phyloP scores from a whole-genome alignment of 129 eudicot species.

The Flaveria ramosissima region DNA sequence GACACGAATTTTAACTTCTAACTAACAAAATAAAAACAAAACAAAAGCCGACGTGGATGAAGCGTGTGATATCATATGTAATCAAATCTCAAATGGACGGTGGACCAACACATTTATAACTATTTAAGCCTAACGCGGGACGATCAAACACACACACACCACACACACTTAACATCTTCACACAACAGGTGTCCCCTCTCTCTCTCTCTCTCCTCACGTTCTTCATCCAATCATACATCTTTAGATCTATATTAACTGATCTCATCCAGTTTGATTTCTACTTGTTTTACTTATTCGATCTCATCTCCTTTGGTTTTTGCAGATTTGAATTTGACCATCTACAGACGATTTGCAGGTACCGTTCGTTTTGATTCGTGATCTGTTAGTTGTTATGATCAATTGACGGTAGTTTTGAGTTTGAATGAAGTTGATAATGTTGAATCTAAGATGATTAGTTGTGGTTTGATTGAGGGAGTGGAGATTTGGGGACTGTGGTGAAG shows the following conservation, averaged over 20 bases:
- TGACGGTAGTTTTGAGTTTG: not conserved
- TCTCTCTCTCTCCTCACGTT: slow-evolving; percentile 17
- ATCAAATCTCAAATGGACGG: slow-evolving; percentile 24
- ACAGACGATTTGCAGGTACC: slow-evolving; percentile 32
- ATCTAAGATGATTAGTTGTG: slow-evolving; percentile 8
- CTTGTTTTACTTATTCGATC: slow-evolving; percentile 12
- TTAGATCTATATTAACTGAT: slow-evolving; percentile 25
- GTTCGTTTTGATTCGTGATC: slow-evolving; percentile 2
- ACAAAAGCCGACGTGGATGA: slow-evolving; percentile 21
- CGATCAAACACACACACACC: slow-evolving; percentile 12
- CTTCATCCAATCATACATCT: not conserved
- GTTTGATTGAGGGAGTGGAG: slow-evolving; percentile 1
- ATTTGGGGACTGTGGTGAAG: slow-evolving; percentile 14
- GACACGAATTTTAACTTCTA: not conserved
- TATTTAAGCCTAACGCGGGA: slow-evolving; percentile 30
- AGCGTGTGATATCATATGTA: slow-evolving; percentile 22
- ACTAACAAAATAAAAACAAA: not conserved
- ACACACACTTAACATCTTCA: slow-evolving; percentile 19
- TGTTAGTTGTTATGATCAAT: slow-evolving; percentile 20
- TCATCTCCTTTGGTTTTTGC: slow-evolving; percentile 17
- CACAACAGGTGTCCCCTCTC: slow-evolving; percentile 24
- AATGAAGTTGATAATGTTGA: not conserved
- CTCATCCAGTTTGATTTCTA: slow-evolving; percentile 9
- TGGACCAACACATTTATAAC: slow-evolving; percentile 25
- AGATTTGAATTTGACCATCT: slow-evolving; percentile 24